Base-by-base conservation (phyloP, 495 filamentous ascomycete genomes). In the Opeltia flavorubescens region DNA sequence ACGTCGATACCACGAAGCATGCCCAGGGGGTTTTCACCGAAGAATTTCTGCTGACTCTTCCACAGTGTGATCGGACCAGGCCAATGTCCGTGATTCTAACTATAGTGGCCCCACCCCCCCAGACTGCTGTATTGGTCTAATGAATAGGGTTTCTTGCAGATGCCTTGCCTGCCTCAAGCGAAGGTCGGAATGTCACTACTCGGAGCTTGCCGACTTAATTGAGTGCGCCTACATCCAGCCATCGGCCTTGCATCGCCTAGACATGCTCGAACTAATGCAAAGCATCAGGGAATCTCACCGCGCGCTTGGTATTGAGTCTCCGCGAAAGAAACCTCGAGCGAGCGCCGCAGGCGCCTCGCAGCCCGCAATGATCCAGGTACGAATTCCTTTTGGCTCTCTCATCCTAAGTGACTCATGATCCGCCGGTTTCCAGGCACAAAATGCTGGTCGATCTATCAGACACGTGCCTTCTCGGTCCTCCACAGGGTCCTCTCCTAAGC, bases 111-210 rank as follows among this genome's bases (percentile, higher is more conserved):
- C 29, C 29, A 13, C n/a, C n/a, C n/a, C n/a, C n/a, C n/a, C n/a
- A n/a, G n/a, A n/a, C 29, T 6, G 13, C 29, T 13, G 29, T 31
- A 13, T 13, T 31, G 29, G 13, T 31, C 6, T 13, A 6, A 31
- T 31, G 29, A 11, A 41, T 17, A 43, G 18, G 21, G 46, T 20
- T 27, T 36, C 15, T 46, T 18, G 33, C 33, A 36, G 21, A 24
- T 85, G 81, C 58, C 64, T 83, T 49, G 80, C 81, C 46, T 85
- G 81, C 57, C 70, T 81, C 50, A 84, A 84, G 61, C 68, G 81
- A 12, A 72, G 81, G 62, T 80, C 79, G 0, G 70, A 77, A 47
- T 85, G 81, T 60, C 67, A 71, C 55, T 84, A 84, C 67, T 78
- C 76, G 5, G 68, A 70, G 42, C 72, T 81, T 29, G 81, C 81